Base-by-base conservation (phyloP, 2,329 filamentous ascomycete species). In the Talaromyces piceae region DNA sequence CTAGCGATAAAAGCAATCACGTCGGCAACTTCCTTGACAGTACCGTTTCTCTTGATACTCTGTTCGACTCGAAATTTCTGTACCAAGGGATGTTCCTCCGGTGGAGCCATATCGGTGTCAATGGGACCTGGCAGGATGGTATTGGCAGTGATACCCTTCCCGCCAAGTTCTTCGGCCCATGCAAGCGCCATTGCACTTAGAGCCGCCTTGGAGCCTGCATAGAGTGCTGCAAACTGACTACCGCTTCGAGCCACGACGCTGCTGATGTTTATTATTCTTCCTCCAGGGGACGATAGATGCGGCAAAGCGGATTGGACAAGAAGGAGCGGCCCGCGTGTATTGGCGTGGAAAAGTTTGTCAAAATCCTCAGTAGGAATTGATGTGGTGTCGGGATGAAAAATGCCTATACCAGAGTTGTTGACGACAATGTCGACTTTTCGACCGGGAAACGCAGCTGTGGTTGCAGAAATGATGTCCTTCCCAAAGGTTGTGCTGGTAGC, bases 341-440 rank as follows among this genome's bases (percentile, higher is more conserved):
- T 50, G 7, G 39, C 28, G 3, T 33, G 39, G 23, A 50, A 50
- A 18, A 45, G n/a, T 6, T 8, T 44, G 26, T 50, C 47, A 18
- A 44, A 50, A 23, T 44, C 47, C 16, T 50, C 41, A 8, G 51
- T 20, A 3, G 47, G 47, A n/a, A 57, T 49, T 8, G 55, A 54
- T 8, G 45, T 23, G 43, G 56, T 54, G 8, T 52, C 50, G 26
- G 49, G 31, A 22, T 45, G 23, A 31, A 55, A 41, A 2, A 53
- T 27, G 3, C 49, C 57, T 7, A 23, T 41, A 11, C 51, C 57
- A 12, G 55, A 54, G 33, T 58, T 58, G 53, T 58, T 58, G 46
- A 58, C 54, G 18, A 58, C 54, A 41, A 58, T 58, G 43, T 58
- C 57, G 25, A 58, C 53, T 3, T 52, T 55, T 23, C 51, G 20